These are phyloP conservation scores for Ceratobasidium sp. DNA, from an alignment of 1,284 basidiomycete species.

Conservation along the genomic window DNA sequence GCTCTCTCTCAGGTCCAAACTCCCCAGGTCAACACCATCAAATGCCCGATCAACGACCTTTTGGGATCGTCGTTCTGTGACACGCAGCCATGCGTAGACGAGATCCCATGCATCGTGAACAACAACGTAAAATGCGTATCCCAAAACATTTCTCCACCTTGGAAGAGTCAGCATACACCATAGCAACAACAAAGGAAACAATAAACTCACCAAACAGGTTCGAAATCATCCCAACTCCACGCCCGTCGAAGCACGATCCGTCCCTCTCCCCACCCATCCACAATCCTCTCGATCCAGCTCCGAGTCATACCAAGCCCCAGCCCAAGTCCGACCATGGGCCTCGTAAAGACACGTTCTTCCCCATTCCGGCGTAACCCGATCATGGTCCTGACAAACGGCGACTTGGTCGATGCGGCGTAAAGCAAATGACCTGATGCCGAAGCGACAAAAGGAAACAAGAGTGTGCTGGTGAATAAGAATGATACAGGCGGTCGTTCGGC, in stretches of 20 bases:
- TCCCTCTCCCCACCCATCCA: constrained; percentile 2
- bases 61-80: constrained; percentile 25
- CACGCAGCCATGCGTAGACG: constrained; percentile 33
- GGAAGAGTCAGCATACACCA: no score
- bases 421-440: constrained; percentile 6
- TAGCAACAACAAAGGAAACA: neutral
- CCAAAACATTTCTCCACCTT: constrained; percentile 33
- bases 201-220: constrained; percentile 30
- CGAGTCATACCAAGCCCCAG: constrained; percentile 7
- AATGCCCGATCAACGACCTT: constrained; percentile 36
- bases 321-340: constrained; percentile 5
- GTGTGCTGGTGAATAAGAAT: constrained; percentile 28
- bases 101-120: constrained; percentile 36
- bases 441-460: constrained; percentile 28
- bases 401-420: neutral
- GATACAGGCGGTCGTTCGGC: constrained; percentile 31
- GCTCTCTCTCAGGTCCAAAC: constrained; percentile 27
- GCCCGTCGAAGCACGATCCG: constrained; percentile 1
- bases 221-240: constrained; percentile 34
- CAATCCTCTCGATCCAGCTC: constrained; percentile 13
- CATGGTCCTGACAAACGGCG: neutral
- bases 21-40: constrained; percentile 25
- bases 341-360: neutral
- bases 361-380: constrained; percentile 19
- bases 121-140: constrained; percentile 35